phyloP scores from a whole-genome alignment of 345 rosid genomes.

The Alliaria petiolata region DNA sequence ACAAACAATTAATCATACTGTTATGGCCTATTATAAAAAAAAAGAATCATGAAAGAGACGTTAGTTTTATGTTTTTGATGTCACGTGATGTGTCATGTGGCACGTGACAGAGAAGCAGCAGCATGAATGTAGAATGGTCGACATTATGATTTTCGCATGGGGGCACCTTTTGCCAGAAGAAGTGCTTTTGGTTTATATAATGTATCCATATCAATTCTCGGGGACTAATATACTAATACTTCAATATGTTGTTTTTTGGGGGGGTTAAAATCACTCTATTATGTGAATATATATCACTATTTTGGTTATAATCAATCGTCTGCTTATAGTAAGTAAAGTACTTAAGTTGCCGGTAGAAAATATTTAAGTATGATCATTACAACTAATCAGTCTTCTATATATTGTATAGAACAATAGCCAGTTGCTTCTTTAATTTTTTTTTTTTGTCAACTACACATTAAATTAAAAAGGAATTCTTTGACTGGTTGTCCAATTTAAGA shows the following conservation, averaged over 20 bases:
- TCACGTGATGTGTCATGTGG: conserved; percentile 24
- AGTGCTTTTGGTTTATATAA: conserved; percentile 12
- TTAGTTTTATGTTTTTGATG: conserved; percentile 15
- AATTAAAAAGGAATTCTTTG: too few relatives aligned
- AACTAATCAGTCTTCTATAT: too few relatives aligned
- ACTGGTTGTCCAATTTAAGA: too few relatives aligned
- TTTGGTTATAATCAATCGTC: too few relatives aligned
- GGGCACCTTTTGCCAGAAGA: conserved; percentile 35
- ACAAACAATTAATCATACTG: background rate
- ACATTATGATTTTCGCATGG: conserved; percentile 57
- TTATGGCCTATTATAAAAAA: background rate
- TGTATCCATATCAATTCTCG: background rate
- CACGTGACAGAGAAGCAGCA: conserved; percentile 36
- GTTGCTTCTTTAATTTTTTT: too few relatives aligned
- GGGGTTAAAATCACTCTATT: background rate
- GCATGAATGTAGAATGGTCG: conserved; percentile 37
- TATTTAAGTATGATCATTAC: too few relatives aligned
- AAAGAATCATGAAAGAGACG: background rate
- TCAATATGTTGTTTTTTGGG: background rate
- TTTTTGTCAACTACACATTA: too few relatives aligned
- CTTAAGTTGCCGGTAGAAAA: too few relatives aligned
- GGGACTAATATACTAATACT: background rate
- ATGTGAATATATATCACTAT: too few relatives aligned
- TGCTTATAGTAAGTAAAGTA: too few relatives aligned
- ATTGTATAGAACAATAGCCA: too few relatives aligned